Conservation (phyloP, 2,329 filamentous ascomycete species). For the Raffaelea ambrosiae region DNA sequence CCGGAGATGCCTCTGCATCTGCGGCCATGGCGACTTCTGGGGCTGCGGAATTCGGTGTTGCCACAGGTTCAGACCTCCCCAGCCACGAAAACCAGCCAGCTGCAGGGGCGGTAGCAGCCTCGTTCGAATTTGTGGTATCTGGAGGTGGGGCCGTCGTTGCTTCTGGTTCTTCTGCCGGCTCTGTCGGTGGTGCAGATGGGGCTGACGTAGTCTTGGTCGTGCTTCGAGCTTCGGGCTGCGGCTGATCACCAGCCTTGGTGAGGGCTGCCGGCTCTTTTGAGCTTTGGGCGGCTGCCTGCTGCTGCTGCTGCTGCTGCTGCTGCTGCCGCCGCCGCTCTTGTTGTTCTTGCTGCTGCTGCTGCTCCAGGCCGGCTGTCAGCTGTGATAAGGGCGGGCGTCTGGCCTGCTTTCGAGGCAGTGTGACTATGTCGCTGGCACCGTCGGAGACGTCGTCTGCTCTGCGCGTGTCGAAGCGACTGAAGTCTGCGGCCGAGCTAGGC, state of each 20-base stretch:
- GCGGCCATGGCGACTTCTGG: conserved; percentile 11
- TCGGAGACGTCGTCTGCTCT: conserved; percentile 21
- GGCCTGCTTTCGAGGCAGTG: neutral
- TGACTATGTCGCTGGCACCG: conserved; percentile 4
- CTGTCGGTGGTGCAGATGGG: neutral
- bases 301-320: neutral
- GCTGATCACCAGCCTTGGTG: too few species aligned
- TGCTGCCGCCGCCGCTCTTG: neutral
- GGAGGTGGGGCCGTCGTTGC: neutral
- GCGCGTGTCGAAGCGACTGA: conserved; percentile 41
- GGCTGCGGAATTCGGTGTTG: conserved; percentile 10
- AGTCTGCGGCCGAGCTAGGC: conserved; percentile 35
- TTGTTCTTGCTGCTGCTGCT: neutral
- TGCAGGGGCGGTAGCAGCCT: neutral
- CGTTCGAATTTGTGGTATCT: neutral
- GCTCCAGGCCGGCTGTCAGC: conserved; percentile 7
- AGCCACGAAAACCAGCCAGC: conserved; percentile 12
- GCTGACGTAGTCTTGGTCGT: neutral
- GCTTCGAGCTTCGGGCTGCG: neutral
- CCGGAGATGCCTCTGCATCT: neutral
- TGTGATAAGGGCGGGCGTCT: neutral
- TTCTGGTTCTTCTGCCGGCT: neutral
- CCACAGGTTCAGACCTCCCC: conserved; percentile 3
- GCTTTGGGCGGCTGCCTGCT: too few species aligned
- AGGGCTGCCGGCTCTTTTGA: too few species aligned